Evolutionary conservation across 73 alveolate genomes (phyloP).

Genomic region (Paramecium tetraurelia): DNA sequence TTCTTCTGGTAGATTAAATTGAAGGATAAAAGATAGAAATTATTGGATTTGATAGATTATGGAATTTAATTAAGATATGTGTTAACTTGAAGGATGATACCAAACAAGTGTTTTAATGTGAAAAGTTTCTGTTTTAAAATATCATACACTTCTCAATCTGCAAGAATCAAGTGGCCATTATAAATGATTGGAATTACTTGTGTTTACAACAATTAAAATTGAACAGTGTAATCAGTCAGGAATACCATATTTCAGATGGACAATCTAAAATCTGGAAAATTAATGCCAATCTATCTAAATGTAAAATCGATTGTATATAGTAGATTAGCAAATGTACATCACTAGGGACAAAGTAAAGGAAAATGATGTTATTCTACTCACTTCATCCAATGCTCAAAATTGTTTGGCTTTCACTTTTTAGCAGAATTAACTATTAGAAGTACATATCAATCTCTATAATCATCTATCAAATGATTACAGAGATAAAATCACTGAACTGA

Average conservation of each 20-base stretch:
- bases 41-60: slow-evolving; percentile 42
- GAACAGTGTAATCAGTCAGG: background rate
- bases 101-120: background rate
- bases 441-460: background rate
- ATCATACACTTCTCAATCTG: background rate
- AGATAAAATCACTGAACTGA: background rate
- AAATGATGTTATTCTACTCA: background rate
- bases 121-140: background rate
- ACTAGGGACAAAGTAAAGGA: background rate
- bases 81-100: background rate
- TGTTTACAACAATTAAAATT: background rate
- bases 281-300: background rate
- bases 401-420: background rate
- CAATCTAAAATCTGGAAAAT: background rate
- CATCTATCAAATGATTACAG: background rate
- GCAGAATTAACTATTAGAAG: background rate
- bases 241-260: background rate
- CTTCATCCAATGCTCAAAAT: background rate
- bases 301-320: background rate
- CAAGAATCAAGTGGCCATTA: background rate
- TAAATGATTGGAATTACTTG: slow-evolving; percentile 44
- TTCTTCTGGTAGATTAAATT: background rate
- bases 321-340: background rate
- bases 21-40: slow-evolving; percentile 20
- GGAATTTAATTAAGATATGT: background rate